These are phyloP conservation scores for Erysimum pusillum DNA, from an alignment of 441 rosid genomes.

Conservation along the genomic window DNA sequence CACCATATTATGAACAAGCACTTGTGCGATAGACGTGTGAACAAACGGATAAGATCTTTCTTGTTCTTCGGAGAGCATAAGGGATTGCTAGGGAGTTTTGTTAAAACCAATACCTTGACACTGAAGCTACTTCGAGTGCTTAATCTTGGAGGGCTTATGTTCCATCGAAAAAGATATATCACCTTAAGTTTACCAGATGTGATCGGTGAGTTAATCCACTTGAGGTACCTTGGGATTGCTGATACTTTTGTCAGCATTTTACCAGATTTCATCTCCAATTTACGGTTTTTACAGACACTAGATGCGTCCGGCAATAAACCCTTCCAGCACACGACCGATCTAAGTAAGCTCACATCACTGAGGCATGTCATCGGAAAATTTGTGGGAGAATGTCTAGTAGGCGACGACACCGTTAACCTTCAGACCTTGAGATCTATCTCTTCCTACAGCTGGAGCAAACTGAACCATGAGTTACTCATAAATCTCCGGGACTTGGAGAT, in stretches of 20 bases:
- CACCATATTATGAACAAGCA: constrained; percentile 16
- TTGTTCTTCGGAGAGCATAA: constrained; percentile 18
- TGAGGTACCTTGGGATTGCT: constrained; percentile 43
- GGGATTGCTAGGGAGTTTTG: neutral
- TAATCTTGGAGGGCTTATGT: constrained; percentile 29
- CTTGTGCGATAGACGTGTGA: constrained; percentile 18
- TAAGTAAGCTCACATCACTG: constrained; percentile 8
- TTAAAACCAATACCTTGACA: constrained; percentile 15
- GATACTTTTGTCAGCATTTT: neutral
- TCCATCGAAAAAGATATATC: neutral
- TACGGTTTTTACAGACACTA: constrained; percentile 20
- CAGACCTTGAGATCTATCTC: constrained; percentile 29
- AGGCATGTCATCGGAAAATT: constrained; percentile 17
- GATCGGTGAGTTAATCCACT: constrained; percentile 37
- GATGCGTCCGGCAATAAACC: neutral
- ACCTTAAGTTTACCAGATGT: constrained; percentile 15
- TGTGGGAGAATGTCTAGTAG: neutral
- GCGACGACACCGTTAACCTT: neutral
- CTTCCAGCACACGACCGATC: neutral
- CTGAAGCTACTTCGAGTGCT: constrained; percentile 42
- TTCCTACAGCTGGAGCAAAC: constrained; percentile 3
- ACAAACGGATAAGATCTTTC: constrained; percentile 42
- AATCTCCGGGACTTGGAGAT: neutral
- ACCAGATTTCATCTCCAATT: constrained; percentile 1
- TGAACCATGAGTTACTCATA: neutral